Evolutionary conservation across 495 filamentous ascomycete genomes (phyloP).

Genomic region (Penicillium paxilli): DNA sequence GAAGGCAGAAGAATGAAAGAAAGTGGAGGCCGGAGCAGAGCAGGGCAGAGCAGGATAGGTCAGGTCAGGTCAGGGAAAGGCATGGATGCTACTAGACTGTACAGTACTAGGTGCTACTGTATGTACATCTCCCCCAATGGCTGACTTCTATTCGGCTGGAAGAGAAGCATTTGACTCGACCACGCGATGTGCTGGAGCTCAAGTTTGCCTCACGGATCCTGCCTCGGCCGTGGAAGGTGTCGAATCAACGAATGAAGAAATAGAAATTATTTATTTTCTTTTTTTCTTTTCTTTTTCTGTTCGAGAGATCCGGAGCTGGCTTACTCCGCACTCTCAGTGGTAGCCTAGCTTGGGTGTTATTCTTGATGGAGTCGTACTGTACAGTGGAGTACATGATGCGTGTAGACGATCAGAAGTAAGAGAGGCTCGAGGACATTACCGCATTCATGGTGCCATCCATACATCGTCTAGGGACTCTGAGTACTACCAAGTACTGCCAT

Average conservation of each 20-base stretch:
- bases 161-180: slow-evolving; percentile 29
- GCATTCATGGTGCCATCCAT: not conserved
- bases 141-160: slow-evolving; percentile 3
- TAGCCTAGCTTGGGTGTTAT: slow-evolving; percentile 6
- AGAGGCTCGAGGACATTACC: not conserved
- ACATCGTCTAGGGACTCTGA: no score
- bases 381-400: not conserved
- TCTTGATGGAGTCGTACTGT: not conserved
- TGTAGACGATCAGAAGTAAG: not conserved
- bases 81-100: no score
- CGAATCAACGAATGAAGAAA: not conserved
- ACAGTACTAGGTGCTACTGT: no score
- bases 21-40: slow-evolving; percentile 10
- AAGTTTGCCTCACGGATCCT: slow-evolving; percentile 7
- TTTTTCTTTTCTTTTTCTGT: not conserved
- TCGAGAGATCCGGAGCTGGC: not conserved
- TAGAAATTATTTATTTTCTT: not conserved
- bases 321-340: not conserved
- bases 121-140: no score
- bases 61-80: no score
- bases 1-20: not conserved
- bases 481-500: no score
- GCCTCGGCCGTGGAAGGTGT: not conserved
- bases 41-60: no score
- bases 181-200: slow-evolving; percentile 20